Evolutionary conservation across 345 rosid species (phyloP).

Genomic region (Lumnitzera racemosa): DNA sequence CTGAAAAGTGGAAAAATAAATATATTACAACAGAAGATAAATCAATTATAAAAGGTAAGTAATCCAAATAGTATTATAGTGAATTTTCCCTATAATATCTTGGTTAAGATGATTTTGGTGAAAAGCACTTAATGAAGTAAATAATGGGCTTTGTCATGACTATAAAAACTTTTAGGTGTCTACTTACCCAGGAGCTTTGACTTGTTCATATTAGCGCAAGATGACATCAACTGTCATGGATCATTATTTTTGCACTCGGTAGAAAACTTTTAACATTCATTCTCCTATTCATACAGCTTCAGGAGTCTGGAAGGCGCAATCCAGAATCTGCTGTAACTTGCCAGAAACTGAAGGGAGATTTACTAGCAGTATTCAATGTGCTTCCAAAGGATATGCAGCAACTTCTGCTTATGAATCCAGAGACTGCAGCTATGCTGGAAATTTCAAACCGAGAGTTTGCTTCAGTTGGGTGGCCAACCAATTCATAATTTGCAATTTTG

Average conservation of each 20-base stretch:
- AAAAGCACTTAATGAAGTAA: too few species aligned
- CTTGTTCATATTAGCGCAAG: neutral
- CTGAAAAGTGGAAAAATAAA: too few species aligned
- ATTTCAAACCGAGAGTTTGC: neutral
- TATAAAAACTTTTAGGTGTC: too few species aligned
- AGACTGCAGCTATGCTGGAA: slow-evolving; percentile 57
- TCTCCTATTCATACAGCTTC: slow-evolving; percentile 27
- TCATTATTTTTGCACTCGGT: slow-evolving; percentile 4
- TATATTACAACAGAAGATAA: too few species aligned
- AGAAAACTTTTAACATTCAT: neutral
- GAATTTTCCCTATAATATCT: too few species aligned
- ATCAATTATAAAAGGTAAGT: too few species aligned
- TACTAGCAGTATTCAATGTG: slow-evolving; percentile 57
- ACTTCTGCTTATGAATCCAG: slow-evolving; percentile 81
- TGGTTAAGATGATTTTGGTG: too few species aligned
- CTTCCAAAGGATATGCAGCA: slow-evolving; percentile 87
- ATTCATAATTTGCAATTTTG: neutral
- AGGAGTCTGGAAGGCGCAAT: slow-evolving; percentile 36
- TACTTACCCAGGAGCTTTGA: neutral
- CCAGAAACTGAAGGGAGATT: slow-evolving; percentile 70
- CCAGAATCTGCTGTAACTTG: slow-evolving; percentile 35
- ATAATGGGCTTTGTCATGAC: too few species aligned
- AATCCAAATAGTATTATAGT: too few species aligned
- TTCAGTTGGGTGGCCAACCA: slow-evolving; percentile 6
- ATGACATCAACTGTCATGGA: neutral